phyloP scores from a whole-genome alignment of 2,329 filamentous ascomycete genomes.

The Albophoma yamanashiensis region DNA sequence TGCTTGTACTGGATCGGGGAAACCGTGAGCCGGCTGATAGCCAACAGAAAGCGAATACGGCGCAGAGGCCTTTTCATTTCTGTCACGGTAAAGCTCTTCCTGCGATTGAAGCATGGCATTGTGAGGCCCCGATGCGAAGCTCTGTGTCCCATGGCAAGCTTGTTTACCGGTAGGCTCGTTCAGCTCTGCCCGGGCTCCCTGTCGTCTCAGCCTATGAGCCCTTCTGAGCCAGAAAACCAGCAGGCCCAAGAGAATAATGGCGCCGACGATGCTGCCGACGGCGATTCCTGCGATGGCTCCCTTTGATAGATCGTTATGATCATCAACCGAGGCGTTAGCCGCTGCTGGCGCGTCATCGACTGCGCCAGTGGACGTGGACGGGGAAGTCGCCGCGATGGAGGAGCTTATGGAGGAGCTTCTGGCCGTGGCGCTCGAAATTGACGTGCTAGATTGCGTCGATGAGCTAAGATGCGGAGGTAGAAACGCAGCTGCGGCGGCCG shows the following conservation, averaged over 20 bases:
- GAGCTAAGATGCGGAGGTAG: background rate
- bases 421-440: background rate
- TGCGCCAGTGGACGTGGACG: background rate
- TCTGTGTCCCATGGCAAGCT: too few relatives aligned
- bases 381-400: background rate
- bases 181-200: background rate
- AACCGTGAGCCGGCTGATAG: background rate
- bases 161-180: too few relatives aligned
- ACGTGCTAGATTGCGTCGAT: background rate
- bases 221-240: background rate
- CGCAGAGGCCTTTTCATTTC: too few relatives aligned
- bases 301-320: background rate
- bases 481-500: background rate
- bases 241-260: background rate
- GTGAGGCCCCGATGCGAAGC: background rate
- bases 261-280: background rate
- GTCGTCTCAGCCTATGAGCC: background rate
- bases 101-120: background rate
- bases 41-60: background rate
- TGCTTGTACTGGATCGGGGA: background rate
- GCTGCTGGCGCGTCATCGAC: background rate
- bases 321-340: background rate
- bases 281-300: background rate
- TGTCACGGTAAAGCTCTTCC: background rate
- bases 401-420: background rate